Percentiles rank a stretch among this genome's conserved stretches.
Conservation (phyloP, 2,329 filamentous ascomycete species). For the Neonectria punicea region DNA sequence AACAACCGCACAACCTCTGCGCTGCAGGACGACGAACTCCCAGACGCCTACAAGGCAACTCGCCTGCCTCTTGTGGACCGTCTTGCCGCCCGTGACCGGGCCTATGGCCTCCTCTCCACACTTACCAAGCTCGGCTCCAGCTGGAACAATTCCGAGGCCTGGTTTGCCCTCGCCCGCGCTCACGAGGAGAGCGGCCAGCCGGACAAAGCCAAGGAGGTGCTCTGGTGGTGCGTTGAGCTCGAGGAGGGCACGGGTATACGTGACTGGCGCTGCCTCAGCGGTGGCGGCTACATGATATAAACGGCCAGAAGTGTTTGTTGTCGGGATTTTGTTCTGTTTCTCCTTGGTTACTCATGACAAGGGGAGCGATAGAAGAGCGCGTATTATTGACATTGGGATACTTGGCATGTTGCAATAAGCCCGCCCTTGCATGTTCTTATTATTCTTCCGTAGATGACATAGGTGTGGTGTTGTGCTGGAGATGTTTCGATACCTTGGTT, state of each 20-base stretch:
- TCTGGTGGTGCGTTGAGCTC: conserved; percentile 98
- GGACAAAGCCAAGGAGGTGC: conserved; percentile 88
- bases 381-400: background rate
- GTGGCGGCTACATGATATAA: conserved; percentile 70
- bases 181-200: conserved; percentile 88
- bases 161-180: conserved; percentile 87
- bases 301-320: background rate
- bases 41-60: conserved; percentile 64
- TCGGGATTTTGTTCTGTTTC: background rate
- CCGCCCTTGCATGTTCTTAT: background rate
- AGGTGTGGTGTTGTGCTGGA: conserved; percentile 15
- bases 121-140: conserved; percentile 86
- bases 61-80: conserved; percentile 80
- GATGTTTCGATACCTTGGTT: conserved; percentile 26
- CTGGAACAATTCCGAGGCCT: conserved; percentile 94
- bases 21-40: conserved; percentile 55
- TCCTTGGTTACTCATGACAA: background rate
- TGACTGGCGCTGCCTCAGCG: conserved; percentile 77
- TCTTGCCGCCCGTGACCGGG: conserved; percentile 89
- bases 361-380: background rate
- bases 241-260: conserved; percentile 86
- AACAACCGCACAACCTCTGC: conserved; percentile 27
- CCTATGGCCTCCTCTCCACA: conserved; percentile 82
- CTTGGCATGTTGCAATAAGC: background rate
- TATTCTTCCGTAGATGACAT: conserved; percentile 8